Evolutionary conservation across 1,284 basidiomycete genomes (phyloP).

Genomic region (Cryptococcus amylolentus): DNA sequence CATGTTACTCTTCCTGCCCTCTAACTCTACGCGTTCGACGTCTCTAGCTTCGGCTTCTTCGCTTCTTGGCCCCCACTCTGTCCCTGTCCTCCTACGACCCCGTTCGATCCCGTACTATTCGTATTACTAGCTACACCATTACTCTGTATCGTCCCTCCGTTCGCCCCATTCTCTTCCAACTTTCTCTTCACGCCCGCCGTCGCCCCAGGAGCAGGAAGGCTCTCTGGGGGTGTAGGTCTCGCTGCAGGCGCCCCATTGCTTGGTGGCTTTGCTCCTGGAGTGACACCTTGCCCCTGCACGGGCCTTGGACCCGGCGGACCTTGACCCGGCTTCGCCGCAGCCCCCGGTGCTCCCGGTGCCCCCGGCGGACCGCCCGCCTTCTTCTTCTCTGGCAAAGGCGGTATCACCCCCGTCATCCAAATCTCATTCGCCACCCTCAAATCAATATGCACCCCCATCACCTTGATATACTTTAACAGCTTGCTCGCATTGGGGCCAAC

Average conservation of each 20-base stretch:
- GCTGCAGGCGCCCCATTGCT: neutral
- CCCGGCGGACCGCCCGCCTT: neutral
- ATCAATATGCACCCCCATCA: conserved; percentile 45
- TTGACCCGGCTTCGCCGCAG: neutral
- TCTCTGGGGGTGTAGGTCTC: neutral
- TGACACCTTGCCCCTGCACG: neutral
- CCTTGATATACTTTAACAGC: conserved; percentile 42
- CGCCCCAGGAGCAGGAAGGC: neutral
- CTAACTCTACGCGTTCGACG: conserved; percentile 8
- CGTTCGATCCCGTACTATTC: neutral
- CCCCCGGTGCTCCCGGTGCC: neutral
- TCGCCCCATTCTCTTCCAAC: conserved; percentile 16
- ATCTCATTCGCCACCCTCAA: conserved; percentile 40
- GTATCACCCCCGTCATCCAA: conserved; percentile 44
- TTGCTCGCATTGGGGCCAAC: conserved; percentile 43
- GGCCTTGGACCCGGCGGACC: neutral
- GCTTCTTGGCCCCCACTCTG: conserved; percentile 13
- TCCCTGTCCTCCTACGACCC: neutral
- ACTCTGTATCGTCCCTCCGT: neutral
- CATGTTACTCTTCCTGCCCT: neutral
- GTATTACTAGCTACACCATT: neutral
- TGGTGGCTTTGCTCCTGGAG: neutral
- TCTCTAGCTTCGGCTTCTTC: conserved; percentile 30
- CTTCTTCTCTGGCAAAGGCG: conserved; percentile 26
- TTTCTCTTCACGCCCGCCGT: conserved; percentile 23